These are phyloP conservation scores for Plasmodium blacklocki DNA, from an alignment of 169 alveolate genomes.

Conservation along the genomic window DNA sequence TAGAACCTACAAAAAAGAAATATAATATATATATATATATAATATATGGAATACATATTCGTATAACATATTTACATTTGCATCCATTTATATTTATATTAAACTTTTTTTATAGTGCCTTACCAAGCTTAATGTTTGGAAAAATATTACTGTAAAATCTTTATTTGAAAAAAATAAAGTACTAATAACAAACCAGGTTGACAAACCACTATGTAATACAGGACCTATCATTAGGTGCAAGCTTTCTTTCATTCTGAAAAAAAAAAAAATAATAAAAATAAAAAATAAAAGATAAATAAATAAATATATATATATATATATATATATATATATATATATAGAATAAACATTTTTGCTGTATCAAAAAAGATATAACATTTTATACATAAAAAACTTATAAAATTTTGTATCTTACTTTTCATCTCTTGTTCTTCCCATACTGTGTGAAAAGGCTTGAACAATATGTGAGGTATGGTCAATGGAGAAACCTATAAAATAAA, in stretches of 20 bases:
- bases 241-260: conserved; percentile 84
- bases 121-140: conserved; percentile 88
- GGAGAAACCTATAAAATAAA: conserved; percentile 78
- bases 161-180: conserved; percentile 84
- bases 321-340: too few species aligned
- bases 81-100: neutral
- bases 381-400: neutral
- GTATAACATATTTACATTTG: neutral
- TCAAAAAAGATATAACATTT: too few species aligned
- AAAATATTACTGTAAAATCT: conserved; percentile 84
- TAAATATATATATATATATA: too few species aligned
- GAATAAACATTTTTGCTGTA: too few species aligned
- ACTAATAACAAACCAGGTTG: conserved; percentile 87
- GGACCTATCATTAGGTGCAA: conserved; percentile 88
- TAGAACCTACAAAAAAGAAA: conserved; percentile 33
- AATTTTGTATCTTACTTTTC: conserved; percentile 47
- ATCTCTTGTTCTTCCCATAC: conserved; percentile 84
- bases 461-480: conserved; percentile 89
- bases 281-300: neutral
- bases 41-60: neutral
- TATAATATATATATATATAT: conserved; percentile 12
- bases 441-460: conserved; percentile 88
- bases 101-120: neutral
- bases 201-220: conserved; percentile 87
- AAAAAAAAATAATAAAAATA: neutral